These are phyloP conservation scores for Pseudohalonectria lignicola DNA, from an alignment of 2,329 filamentous ascomycete genomes.

Conservation along the genomic window DNA sequence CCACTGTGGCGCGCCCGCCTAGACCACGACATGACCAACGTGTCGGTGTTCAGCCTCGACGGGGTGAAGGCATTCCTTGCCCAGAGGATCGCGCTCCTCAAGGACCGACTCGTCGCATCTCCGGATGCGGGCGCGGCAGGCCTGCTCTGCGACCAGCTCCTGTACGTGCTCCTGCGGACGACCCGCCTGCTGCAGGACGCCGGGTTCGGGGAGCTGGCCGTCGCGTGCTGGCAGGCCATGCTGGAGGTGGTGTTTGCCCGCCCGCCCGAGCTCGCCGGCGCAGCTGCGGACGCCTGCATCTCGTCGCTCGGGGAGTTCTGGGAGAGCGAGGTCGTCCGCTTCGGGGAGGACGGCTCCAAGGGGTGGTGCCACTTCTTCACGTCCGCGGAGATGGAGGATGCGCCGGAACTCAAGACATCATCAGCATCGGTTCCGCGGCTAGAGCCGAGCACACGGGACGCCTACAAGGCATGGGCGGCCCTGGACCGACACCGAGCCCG, in stretches of 20 bases:
- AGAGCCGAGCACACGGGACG: conserved; percentile 24
- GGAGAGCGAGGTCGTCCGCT: conserved; percentile 70
- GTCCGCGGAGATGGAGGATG: conserved; percentile 12
- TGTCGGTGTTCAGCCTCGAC: conserved; percentile 58
- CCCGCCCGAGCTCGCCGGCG: conserved; percentile 25
- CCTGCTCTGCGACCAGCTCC: conserved; percentile 26
- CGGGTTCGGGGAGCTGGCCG: conserved; percentile 67
- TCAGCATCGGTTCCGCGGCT: background rate
- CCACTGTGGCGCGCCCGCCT: conserved; percentile 64
- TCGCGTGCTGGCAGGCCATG: conserved; percentile 73
- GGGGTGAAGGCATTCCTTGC: conserved; percentile 48
- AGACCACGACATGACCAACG: conserved; percentile 60
- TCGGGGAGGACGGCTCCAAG: conserved; percentile 61
- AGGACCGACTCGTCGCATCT: conserved; percentile 6
- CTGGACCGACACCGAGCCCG: conserved; percentile 40
- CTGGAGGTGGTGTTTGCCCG: conserved; percentile 61
- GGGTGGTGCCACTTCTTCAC: conserved; percentile 55
- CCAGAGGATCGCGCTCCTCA: conserved; percentile 38
- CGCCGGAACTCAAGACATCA: background rate
- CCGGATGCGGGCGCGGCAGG: background rate
- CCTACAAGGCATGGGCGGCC: conserved; percentile 38
- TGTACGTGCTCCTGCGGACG: conserved; percentile 66
- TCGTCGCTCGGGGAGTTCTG: conserved; percentile 63
- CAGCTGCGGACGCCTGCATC: conserved; percentile 3
- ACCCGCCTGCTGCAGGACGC: conserved; percentile 65